Evolutionary conservation across 2,329 filamentous ascomycete species (phyloP).

Genomic region (Elsinoe australis): DNA sequence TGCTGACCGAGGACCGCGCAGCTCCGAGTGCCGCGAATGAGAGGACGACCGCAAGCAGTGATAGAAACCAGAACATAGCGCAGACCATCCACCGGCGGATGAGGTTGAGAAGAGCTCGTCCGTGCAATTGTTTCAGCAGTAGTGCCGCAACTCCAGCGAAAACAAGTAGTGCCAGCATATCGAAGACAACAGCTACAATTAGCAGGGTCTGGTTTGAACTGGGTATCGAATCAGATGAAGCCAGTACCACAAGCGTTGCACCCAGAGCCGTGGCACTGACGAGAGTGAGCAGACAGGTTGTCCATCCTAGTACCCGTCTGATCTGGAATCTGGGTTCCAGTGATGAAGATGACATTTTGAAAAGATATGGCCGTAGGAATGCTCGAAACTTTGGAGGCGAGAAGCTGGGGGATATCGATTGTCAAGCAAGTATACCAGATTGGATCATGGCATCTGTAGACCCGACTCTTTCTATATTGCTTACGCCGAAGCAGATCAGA

Average conservation of each 20-base stretch:
- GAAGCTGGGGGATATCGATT: too few relatives aligned
- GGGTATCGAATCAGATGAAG: constrained; percentile 1
- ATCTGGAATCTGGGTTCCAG: background rate
- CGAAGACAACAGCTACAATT: constrained; percentile 21
- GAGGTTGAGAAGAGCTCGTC: background rate
- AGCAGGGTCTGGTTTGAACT: background rate
- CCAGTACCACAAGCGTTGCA: constrained; percentile 2
- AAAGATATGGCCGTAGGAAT: too few relatives aligned
- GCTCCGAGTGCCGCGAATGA: constrained; percentile 22
- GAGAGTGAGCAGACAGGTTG: background rate
- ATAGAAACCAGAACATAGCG: constrained; percentile 14
- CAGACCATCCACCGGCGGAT: constrained; percentile 13
- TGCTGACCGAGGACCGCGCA: constrained; percentile 16
- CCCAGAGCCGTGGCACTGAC: constrained; percentile 3
- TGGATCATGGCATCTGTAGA: background rate
- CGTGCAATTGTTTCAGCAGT: constrained; percentile 3
- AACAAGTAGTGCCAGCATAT: constrained; percentile 20
- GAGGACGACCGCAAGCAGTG: constrained; percentile 21
- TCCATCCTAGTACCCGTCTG: constrained; percentile 5
- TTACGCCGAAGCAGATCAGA: background rate
- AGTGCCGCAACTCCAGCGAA: constrained; percentile 15
- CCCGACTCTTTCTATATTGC: background rate
- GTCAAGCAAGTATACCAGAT: too few relatives aligned
- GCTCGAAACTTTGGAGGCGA: background rate
- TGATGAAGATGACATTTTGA: background rate